These are phyloP conservation scores for Pseudopyricularia javanii DNA, from an alignment of 2,329 filamentous ascomycete genomes.

Conservation along the genomic window DNA sequence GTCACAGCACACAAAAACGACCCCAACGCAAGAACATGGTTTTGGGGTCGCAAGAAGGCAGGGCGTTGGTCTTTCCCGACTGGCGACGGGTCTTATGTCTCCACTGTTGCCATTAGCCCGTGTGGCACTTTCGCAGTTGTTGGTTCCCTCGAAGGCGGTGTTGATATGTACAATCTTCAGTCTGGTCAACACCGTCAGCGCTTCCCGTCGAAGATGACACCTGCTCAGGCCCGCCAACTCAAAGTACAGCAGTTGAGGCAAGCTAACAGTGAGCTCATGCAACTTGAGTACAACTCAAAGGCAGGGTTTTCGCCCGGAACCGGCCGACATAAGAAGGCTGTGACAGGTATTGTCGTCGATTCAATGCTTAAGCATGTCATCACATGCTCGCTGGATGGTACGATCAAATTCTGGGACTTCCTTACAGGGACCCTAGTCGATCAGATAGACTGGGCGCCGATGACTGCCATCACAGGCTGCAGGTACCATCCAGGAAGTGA, in stretches of 20 bases:
- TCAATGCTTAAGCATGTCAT: constrained; percentile 77
- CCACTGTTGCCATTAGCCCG: constrained; percentile 75
- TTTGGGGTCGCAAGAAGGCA: constrained; percentile 89
- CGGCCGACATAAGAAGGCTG: constrained; percentile 66
- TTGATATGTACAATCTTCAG: constrained; percentile 96
- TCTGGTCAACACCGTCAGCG: constrained; percentile 80
- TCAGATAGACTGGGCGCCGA: constrained; percentile 73
- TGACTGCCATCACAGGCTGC: constrained; percentile 63
- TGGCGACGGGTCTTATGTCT: constrained; percentile 68
- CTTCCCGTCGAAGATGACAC: constrained; percentile 70
- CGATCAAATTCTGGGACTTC: constrained; percentile 97
- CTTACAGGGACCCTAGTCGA: constrained; percentile 66
- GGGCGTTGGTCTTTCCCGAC: constrained; percentile 90
- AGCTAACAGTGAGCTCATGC: constrained; percentile 40
- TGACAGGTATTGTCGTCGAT: constrained; percentile 82
- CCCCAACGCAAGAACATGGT: constrained; percentile 83
- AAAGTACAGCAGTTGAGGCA: constrained; percentile 52
- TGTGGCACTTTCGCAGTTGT: constrained; percentile 91
- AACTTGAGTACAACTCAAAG: constrained; percentile 34
- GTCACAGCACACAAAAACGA: constrained; percentile 86
- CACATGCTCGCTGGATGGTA: constrained; percentile 81
- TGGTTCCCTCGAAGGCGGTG: constrained; percentile 68
- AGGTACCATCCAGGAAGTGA: constrained; percentile 76
- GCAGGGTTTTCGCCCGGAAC: constrained; percentile 35
- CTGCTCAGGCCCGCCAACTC: constrained; percentile 64